Base-by-base conservation (phyloP, 345 rosid species). In the Anastatica hierochuntica region DNA sequence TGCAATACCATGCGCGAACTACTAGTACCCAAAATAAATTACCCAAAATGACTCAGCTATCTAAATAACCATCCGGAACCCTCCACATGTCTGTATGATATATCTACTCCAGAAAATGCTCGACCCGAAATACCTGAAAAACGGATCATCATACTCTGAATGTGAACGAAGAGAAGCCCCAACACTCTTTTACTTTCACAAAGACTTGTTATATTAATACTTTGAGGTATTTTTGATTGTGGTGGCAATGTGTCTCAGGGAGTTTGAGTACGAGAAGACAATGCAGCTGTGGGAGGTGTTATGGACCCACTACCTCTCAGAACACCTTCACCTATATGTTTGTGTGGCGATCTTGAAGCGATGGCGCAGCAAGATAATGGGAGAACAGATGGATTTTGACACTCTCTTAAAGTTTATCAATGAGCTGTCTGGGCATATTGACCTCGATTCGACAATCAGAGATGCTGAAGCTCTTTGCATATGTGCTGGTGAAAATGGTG, bases 391-490 rank as follows among this genome's bases (percentile, higher is more conserved):
- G 98, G 98, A 85, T 76, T 92, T 92, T 9, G 98, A 92, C 75
- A 82, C 95, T 0, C 90, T 94, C 30, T 65, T 88, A 69, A 94
- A 88, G 66, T 94, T 94, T 67, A 94, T 85, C 46, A 94, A 94
- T 4, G 99, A 86, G 72, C 77, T 94, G 60, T 88, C 87, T 30
- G 88, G 97, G 44, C 81, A 49, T 29, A 80, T 94, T 21, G 86
- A 94, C 51, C 81, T 85, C 12, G 84, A 88, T 43, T 62, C 79
- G 8, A 56, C 75, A 55, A 67, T 82, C 30, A 88, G 88, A 76
- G 99, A 88, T 38, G 95, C 97, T 0, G 99, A 94, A 78, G 99
- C 88, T 38, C 68, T 92, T 62, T 94, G 97, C 74, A 75, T 85
- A 34, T 80, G 83, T 71, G 97, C 97, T 3, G 99, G 97, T 15